phyloP scores from a whole-genome alignment of 2,329 filamentous ascomycete genomes.

The Microsporum canis region DNA sequence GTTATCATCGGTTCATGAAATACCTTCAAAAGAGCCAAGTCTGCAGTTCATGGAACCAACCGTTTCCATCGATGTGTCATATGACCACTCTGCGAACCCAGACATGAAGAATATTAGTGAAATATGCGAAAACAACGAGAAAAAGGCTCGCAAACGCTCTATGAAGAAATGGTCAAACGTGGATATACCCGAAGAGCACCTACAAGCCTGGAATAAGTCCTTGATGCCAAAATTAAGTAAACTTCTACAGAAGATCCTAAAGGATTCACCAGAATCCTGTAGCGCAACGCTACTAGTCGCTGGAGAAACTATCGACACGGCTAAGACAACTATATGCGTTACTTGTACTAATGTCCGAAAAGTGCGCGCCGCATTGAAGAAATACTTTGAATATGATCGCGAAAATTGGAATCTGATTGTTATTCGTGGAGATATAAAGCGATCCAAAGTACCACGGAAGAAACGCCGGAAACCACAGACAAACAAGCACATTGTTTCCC shows the following conservation, averaged over 20 bases:
- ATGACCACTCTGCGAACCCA: constrained; percentile 18
- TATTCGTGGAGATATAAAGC: constrained; percentile 46
- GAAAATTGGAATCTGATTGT: constrained; percentile 50
- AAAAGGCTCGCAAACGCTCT: constrained; percentile 28
- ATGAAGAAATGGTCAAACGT: constrained; percentile 38
- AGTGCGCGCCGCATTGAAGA: constrained; percentile 47
- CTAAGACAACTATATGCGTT: constrained; percentile 51
- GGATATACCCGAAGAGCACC: constrained; percentile 44
- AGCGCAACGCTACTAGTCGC: constrained; percentile 51
- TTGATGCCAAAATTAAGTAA: constrained; percentile 48
- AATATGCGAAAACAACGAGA: constrained; percentile 20
- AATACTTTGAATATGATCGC: constrained; percentile 46
- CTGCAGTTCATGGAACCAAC: constrained; percentile 7
- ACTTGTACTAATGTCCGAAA: constrained; percentile 49
- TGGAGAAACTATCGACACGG: constrained; percentile 46
- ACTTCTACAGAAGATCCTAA: constrained; percentile 47
- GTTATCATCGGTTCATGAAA: constrained; percentile 8
- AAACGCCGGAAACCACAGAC: constrained; percentile 30
- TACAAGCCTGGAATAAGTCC: constrained; percentile 48
- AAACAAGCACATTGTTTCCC: constrained; percentile 19
- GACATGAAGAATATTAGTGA: constrained; percentile 13
- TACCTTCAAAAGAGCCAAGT: constrained; percentile 12
- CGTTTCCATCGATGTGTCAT: constrained; percentile 11
- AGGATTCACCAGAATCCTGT: constrained; percentile 49
- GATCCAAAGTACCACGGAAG: constrained; percentile 41